A percentile compares a stretch with the other conserved stretches of the same genome.
Evolutionary conservation across 345 rosid species (phyloP).

Genomic region (Dimocarpus longan): DNA sequence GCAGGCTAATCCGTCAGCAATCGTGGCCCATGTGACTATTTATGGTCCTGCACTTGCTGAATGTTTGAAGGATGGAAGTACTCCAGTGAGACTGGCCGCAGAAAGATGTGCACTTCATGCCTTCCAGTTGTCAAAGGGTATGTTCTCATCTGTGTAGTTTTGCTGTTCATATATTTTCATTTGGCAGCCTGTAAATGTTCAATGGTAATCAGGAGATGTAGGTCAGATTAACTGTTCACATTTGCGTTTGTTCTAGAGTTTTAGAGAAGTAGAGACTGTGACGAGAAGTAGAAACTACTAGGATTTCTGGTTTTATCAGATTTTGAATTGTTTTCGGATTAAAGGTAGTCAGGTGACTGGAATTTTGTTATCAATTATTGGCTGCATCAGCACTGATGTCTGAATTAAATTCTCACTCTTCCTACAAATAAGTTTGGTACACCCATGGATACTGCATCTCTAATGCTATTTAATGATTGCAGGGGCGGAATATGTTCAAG

Average conservation of each 20-base stretch:
- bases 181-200: too few relatives aligned
- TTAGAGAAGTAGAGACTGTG: neutral
- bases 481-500: conserved; percentile 80
- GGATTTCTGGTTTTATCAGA: neutral
- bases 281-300: neutral
- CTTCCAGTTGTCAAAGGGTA: conserved; percentile 84
- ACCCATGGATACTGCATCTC: neutral
- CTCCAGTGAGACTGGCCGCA: conserved; percentile 85
- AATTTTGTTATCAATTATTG: neutral
- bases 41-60: conserved; percentile 81
- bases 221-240: neutral
- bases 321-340: neutral
- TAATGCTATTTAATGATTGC: conserved; percentile 20
- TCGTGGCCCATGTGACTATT: conserved; percentile 47
- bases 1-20: conserved; percentile 60
- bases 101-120: conserved; percentile 86
- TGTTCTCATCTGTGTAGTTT: neutral
- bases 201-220: neutral
- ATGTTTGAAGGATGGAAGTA: conserved; percentile 80
- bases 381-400: neutral
- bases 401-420: neutral
- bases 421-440: neutral
- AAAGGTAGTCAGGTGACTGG: neutral
- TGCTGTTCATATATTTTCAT: neutral
- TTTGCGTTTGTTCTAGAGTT: neutral